Percentiles rank a stretch among this genome's conserved stretches.
Conservation (phyloP, 2,329 filamentous ascomycete genomes). For the Coccinonectria pachysandricola region DNA sequence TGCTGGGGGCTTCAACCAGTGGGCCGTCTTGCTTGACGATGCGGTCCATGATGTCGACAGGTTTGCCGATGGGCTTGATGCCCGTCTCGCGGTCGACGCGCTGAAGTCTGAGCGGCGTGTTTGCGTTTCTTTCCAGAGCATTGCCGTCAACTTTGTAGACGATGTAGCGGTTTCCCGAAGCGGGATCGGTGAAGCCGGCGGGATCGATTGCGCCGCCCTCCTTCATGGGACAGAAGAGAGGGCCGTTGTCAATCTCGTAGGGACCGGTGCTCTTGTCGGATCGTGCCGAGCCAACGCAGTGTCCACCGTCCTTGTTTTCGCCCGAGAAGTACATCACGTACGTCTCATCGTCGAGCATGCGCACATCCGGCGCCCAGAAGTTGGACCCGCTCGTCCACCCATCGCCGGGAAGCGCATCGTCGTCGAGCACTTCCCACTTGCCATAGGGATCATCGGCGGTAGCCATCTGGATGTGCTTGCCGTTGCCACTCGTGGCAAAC, state of each 20-base stretch:
- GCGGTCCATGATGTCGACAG: slow-evolving; percentile 37
- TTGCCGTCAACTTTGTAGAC: slow-evolving; percentile 60
- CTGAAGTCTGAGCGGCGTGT: slow-evolving; percentile 49
- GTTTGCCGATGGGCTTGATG: slow-evolving; percentile 38
- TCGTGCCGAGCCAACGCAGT: slow-evolving; percentile 50
- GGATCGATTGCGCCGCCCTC: slow-evolving; percentile 54
- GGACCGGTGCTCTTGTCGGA: slow-evolving; percentile 39
- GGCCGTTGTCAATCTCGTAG: slow-evolving; percentile 35
- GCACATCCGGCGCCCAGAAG: slow-evolving; percentile 54
- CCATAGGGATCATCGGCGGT: slow-evolving; percentile 35
- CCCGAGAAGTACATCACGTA: slow-evolving; percentile 54
- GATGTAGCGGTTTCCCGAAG: slow-evolving; percentile 44
- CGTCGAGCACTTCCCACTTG: slow-evolving; percentile 36
- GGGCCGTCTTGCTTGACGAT: slow-evolving; percentile 34
- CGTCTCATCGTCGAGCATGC: slow-evolving; percentile 34
- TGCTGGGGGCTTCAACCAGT: slow-evolving; percentile 50
- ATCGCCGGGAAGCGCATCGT: slow-evolving; percentile 45
- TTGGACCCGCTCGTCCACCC: slow-evolving; percentile 43
- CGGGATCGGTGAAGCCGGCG: slow-evolving; percentile 45
- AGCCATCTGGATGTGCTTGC: slow-evolving; percentile 43
- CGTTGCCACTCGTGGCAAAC: slow-evolving; percentile 44
- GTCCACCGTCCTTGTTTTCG: slow-evolving; percentile 30
- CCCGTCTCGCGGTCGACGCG: slow-evolving; percentile 38
- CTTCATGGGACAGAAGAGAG: slow-evolving; percentile 41
- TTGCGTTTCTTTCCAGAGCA: slow-evolving; percentile 30